phyloP scores from a whole-genome alignment of 345 rosid genomes.

The Anacardium occidentale region DNA sequence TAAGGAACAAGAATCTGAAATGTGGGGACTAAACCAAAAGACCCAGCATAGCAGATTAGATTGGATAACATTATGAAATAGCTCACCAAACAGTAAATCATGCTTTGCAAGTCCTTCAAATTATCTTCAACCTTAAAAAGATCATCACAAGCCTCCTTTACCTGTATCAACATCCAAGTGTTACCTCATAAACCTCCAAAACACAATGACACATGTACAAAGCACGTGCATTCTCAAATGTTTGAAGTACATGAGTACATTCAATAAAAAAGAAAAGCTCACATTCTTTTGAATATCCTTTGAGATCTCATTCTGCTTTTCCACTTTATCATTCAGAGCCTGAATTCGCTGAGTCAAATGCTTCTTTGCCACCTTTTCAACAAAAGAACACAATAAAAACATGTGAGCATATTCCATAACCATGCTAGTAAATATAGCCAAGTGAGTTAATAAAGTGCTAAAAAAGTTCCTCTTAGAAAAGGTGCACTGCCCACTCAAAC shows the following conservation, averaged over 20 bases:
- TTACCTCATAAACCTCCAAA: neutral
- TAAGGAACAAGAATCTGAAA: neutral
- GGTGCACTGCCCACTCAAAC: neutral
- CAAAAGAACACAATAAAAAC: slow-evolving; percentile 15
- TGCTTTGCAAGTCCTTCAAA: slow-evolving; percentile 55
- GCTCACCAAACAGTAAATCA: slow-evolving; percentile 73
- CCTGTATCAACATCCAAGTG: slow-evolving; percentile 42
- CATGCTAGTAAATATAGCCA: neutral
- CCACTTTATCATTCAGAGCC: slow-evolving; percentile 77
- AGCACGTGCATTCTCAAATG: neutral
- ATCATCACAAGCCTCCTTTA: slow-evolving; percentile 56
- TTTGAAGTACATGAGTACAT: neutral
- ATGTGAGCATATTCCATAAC: neutral
- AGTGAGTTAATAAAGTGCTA: neutral
- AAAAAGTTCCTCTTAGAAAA: neutral
- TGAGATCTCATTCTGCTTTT: slow-evolving; percentile 68
- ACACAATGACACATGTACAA: neutral
- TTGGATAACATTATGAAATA: neutral
- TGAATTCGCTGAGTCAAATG: slow-evolving; percentile 80
- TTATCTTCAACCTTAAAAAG: slow-evolving; percentile 58
- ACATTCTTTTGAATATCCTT: slow-evolving; percentile 66
- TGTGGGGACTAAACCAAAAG: neutral
- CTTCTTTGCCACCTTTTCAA: slow-evolving; percentile 70
- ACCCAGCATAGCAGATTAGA: neutral
- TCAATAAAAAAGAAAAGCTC: neutral